Conservation (phyloP, 2,329 filamentous ascomycete genomes). For the Xylaria multiplex region DNA sequence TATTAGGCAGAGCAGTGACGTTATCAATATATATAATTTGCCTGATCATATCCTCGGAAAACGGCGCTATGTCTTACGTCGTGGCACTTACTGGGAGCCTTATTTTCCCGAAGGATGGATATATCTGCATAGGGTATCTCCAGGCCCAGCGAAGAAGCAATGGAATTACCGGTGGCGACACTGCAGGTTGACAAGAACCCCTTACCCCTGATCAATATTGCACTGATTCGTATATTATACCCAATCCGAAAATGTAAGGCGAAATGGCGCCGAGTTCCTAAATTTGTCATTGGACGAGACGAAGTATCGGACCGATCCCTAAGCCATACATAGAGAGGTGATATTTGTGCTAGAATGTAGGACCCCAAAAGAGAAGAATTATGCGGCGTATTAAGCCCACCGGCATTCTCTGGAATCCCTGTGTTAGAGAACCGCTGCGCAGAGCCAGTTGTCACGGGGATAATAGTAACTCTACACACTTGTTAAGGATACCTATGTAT, state of each 20-base stretch:
- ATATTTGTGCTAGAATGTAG: neutral
- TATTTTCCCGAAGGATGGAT: neutral
- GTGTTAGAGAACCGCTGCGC: too few species aligned
- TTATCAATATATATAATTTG: conserved; percentile 5
- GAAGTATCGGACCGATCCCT: neutral
- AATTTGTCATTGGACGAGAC: neutral
- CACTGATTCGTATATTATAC: neutral
- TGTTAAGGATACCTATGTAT: too few species aligned
- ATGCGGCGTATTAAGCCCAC: neutral
- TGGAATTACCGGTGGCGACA: too few species aligned
- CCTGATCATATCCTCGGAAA: neutral
- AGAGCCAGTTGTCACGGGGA: neutral
- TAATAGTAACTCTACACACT: neutral
- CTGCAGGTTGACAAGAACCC: neutral
- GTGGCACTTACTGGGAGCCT: neutral
- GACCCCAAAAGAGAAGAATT: neutral
- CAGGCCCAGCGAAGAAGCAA: too few species aligned
- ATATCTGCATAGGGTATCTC: neutral
- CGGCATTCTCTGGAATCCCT: neutral
- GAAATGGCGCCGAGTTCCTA: neutral
- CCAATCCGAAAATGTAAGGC: neutral
- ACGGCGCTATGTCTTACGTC: neutral
- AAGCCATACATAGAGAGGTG: neutral
- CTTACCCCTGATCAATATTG: conserved; percentile 5
- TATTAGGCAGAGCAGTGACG: neutral